Base-by-base conservation (phyloP, 1,139 yeast genomes). In the Suzukiozyma palmioleophila region DNA sequence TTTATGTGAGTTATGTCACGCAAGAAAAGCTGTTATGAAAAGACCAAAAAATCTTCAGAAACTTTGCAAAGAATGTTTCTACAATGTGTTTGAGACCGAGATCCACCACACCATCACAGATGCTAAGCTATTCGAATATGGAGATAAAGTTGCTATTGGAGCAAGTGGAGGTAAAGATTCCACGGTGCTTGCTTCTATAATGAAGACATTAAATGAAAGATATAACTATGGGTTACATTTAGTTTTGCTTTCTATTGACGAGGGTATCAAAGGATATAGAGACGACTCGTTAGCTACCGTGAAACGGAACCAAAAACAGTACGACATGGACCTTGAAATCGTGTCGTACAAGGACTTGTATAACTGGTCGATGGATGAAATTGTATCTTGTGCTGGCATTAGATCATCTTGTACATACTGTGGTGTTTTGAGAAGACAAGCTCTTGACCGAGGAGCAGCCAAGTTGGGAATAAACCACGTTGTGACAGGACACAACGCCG, bases 131-230 rank as follows among this genome's bases (percentile, higher is more conserved):
- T 94, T 94, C 53, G 59, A 77, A 26, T 72, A 68, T 1, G 97
- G 97, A 12, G 98, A 94, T 55, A 74, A 68, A 29, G 92, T 94
- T 2, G 98, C 97, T 12, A 90, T 94, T 22, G 98, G 99, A 11
- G 98, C 98, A 0, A 87, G 96, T 1, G 99, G 99, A 18, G 99
- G 99, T 37, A 94, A 94, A 54, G 99, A 94, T 57, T 88, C 97
- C 3, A 94, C 98, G 0, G 98, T 94, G 1, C 64, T 94, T 28
- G 98, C 98, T 0, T 81, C 92, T 36, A 78, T 94, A 1, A 65
- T 94, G 63, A 92, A 89, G 56, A 78, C 92, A 0, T 66, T 94
- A 44, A 94, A 94, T 57, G 97, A 89, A 54, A 67, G 97, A 43
- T 79, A 92, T 61, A 66, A 85, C 53, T 94, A 94, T 59, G 96